Conservation (phyloP, 106 monocot species). For the Cymbidium sinense region DNA sequence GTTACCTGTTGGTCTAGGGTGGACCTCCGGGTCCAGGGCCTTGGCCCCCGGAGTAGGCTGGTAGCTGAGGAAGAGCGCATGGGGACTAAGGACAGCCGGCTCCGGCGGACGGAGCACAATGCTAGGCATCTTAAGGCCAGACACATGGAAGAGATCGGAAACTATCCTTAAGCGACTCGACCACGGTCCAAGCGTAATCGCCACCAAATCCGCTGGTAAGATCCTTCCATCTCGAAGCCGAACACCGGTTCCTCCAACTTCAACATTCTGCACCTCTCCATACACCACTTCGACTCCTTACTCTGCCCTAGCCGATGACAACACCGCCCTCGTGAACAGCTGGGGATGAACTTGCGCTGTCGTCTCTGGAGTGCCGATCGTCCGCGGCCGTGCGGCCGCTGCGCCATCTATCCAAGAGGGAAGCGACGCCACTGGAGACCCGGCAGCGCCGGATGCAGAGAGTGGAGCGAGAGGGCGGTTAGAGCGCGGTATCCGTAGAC, state of each 20-base stretch:
- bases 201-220: constrained; percentile 47
- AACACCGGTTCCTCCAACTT: constrained; percentile 20
- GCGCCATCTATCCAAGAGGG: constrained; percentile 72
- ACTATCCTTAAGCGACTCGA: constrained; percentile 25
- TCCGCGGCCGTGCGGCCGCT: constrained; percentile 20
- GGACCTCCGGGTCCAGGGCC: constrained; percentile 75
- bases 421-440: not conserved
- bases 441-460: constrained; percentile 5
- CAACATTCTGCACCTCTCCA: constrained; percentile 51
- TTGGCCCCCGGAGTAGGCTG: constrained; percentile 30
- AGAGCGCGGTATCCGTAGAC: constrained; percentile 59
- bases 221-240: constrained; percentile 15
- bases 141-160: constrained; percentile 45
- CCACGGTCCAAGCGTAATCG: constrained; percentile 84
- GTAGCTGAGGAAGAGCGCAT: constrained; percentile 80
- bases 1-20: constrained; percentile 35
- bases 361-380: constrained; percentile 73
- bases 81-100: constrained; percentile 44
- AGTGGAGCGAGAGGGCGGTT: constrained; percentile 14
- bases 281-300: constrained; percentile 38
- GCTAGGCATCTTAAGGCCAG: constrained; percentile 69
- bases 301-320: constrained; percentile 29
- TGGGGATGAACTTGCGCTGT: constrained; percentile 87
- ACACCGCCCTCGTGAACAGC: constrained; percentile 62
- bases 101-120: constrained; percentile 60